These are phyloP conservation scores for Dunaliella primolecta DNA, from an alignment of 139 green algal species.

Conservation along the genomic window DNA sequence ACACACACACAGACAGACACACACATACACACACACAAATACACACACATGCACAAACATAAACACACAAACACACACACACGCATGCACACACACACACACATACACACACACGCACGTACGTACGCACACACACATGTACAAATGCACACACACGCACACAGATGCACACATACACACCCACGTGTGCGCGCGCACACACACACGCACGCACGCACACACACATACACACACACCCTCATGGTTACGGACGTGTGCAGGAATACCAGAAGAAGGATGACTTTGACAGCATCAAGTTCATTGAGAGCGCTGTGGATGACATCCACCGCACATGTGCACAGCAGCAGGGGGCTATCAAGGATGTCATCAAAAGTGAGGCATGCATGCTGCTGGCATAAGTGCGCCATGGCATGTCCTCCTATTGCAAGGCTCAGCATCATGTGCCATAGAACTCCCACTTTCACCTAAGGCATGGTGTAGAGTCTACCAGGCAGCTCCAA, in stretches of 20 bases:
- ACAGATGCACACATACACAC: too few species aligned
- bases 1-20: background rate
- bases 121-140: too few species aligned
- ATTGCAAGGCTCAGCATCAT: background rate
- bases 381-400: background rate
- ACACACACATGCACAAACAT: background rate
- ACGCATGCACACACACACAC: background rate
- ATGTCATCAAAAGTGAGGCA: conserved; percentile 17
- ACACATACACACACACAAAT: background rate
- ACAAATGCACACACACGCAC: background rate
- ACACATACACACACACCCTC: background rate
- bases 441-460: background rate
- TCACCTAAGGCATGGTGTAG: background rate
- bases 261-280: conserved; percentile 20
- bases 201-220: background rate
- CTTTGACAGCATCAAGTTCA: background rate
- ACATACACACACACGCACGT: background rate
- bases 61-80: background rate
- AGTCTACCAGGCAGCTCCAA: too few species aligned
- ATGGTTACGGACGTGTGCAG: too few species aligned
- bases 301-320: conserved; percentile 13
- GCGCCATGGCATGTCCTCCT: too few species aligned
- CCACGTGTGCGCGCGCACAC: too few species aligned
- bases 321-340: background rate
- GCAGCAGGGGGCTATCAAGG: conserved; percentile 5